Conservation (phyloP, 2,329 filamentous ascomycete genomes). For the Epicoccum nigrum region DNA sequence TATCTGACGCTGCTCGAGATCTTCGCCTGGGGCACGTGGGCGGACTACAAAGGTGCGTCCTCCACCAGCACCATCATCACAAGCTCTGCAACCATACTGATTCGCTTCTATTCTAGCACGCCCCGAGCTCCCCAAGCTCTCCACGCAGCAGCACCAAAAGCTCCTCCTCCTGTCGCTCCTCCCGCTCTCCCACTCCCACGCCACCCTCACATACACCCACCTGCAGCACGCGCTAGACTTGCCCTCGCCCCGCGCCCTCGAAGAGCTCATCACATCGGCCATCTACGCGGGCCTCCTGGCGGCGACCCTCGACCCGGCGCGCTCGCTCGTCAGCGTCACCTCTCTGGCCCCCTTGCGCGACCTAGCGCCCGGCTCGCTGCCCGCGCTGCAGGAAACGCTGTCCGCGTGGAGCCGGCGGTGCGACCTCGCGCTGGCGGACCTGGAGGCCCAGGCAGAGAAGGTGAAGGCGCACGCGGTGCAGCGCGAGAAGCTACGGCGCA, state of each 20-base stretch:
- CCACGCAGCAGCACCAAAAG: constrained; percentile 76
- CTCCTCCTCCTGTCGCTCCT: constrained; percentile 90
- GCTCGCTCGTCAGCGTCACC: constrained; percentile 75
- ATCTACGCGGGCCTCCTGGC: constrained; percentile 85
- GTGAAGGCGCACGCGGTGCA: constrained; percentile 61
- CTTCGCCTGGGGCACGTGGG: constrained; percentile 91
- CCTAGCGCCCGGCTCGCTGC: constrained; percentile 74
- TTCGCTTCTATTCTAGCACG: constrained; percentile 21
- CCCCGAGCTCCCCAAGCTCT: constrained; percentile 72
- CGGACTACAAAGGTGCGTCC: constrained; percentile 68
- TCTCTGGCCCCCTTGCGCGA: constrained; percentile 87
- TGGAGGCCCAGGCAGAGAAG: constrained; percentile 75
- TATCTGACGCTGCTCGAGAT: constrained; percentile 79
- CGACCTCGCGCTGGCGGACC: constrained; percentile 70
- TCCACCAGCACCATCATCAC: neutral
- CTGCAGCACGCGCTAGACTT: constrained; percentile 73
- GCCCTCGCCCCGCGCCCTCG: constrained; percentile 70
- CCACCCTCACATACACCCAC: constrained; percentile 71
- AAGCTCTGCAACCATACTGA: neutral
- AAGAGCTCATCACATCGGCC: constrained; percentile 83
- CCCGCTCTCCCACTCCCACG: constrained; percentile 72
- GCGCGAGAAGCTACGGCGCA: constrained; percentile 51
- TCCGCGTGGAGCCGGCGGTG: constrained; percentile 81
- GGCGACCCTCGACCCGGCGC: constrained; percentile 81
- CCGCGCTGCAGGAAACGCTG: constrained; percentile 70